Conservation (phyloP, 768 basidiomycete genomes). For the Megacollybia marginata region DNA sequence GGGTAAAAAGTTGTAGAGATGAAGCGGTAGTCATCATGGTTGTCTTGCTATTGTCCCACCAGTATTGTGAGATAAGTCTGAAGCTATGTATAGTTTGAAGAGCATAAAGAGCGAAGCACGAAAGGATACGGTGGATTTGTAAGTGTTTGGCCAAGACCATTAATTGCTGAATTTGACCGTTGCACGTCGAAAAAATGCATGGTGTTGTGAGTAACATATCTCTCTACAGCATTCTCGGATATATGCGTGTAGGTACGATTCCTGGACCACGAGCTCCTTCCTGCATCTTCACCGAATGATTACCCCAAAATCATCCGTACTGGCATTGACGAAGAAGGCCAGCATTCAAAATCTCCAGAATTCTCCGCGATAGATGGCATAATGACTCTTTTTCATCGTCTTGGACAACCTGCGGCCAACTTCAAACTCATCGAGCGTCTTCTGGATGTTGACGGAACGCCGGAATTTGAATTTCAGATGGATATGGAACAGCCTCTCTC, state of each 20-base stretch:
- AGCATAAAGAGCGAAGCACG: too few relatives aligned
- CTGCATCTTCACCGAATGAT: conserved; percentile 12
- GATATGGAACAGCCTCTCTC: background rate
- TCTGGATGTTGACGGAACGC: conserved; percentile 12
- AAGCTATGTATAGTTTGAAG: too few relatives aligned
- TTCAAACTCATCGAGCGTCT: conserved; percentile 10
- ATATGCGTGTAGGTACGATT: conserved; percentile 9
- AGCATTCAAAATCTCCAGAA: conserved; percentile 14
- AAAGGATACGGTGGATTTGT: too few relatives aligned
- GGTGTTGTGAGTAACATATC: too few relatives aligned
- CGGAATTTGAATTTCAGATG: conserved; percentile 9
- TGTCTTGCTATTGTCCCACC: too few relatives aligned
- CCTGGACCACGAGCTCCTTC: conserved; percentile 15
- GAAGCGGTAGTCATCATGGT: too few relatives aligned
- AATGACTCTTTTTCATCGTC: conserved; percentile 13
- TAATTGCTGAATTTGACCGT: too few relatives aligned
- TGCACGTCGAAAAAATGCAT: too few relatives aligned
- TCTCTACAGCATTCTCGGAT: too few relatives aligned
- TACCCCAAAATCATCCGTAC: conserved; percentile 20
- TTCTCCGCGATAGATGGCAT: conserved; percentile 14
- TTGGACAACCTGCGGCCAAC: conserved; percentile 10
- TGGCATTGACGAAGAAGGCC: conserved; percentile 19
- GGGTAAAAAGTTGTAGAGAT: too few relatives aligned
- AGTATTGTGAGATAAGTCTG: too few relatives aligned
- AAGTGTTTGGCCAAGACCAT: too few relatives aligned